Evolutionary conservation across 2,329 filamentous ascomycete genomes (phyloP).

Genomic region (Zasmidium angulare): DNA sequence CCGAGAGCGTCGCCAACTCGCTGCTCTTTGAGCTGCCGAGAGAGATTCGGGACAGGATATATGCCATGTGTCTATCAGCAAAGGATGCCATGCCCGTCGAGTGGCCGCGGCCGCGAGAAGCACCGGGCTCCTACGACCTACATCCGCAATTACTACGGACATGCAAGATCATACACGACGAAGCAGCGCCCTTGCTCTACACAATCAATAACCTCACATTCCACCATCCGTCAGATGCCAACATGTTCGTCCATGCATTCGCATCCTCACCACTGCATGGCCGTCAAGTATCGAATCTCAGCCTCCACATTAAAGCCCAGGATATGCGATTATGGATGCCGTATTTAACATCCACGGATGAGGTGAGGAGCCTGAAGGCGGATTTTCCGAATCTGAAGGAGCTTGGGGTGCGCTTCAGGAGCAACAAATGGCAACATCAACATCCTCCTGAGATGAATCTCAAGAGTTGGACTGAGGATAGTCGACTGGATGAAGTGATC

Average conservation of each 20-base stretch:
- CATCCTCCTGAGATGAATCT: constrained; percentile 30
- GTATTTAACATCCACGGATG: constrained; percentile 35
- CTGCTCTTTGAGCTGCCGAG: constrained; percentile 36
- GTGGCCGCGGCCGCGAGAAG: constrained; percentile 30
- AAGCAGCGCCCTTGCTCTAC: constrained; percentile 38
- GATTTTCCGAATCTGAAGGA: constrained; percentile 35
- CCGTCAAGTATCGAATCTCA: constrained; percentile 26
- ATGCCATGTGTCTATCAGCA: constrained; percentile 32
- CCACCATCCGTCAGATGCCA: constrained; percentile 39
- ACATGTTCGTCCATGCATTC: constrained; percentile 39
- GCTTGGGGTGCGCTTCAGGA: constrained; percentile 33
- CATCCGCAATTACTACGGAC: constrained; percentile 34
- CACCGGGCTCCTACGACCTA: constrained; percentile 19
- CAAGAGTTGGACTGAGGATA: constrained; percentile 30
- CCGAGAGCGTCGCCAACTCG: constrained; percentile 31
- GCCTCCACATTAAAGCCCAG: constrained; percentile 33
- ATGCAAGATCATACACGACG: constrained; percentile 33
- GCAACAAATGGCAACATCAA: constrained; percentile 33
- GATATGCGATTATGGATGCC: constrained; percentile 40
- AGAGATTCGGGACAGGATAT: constrained; percentile 39
- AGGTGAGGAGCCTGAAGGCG: constrained; percentile 30
- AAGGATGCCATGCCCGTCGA: constrained; percentile 28
- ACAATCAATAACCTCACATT: constrained; percentile 36
- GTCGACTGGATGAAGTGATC: constrained; percentile 30
- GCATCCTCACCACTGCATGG: constrained; percentile 22